phyloP scores from a whole-genome alignment of 176 grass and related monocot genomes.

The Zoysia japonica region DNA sequence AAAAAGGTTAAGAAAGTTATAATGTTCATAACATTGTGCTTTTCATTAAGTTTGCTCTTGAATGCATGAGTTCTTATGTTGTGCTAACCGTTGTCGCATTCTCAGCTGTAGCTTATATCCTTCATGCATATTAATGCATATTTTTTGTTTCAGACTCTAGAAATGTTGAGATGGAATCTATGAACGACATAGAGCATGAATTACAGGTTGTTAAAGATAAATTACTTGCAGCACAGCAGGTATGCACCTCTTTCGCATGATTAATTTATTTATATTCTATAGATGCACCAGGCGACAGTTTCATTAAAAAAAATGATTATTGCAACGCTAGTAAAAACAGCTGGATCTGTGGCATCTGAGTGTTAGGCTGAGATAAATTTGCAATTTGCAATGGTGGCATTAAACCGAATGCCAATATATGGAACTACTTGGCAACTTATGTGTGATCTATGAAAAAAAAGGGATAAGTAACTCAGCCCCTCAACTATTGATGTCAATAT shows the following conservation, averaged over 20 bases:
- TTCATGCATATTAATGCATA: slow-evolving; percentile 10
- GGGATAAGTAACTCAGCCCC: too few relatives aligned
- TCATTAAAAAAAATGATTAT: not conserved
- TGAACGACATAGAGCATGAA: slow-evolving; percentile 54
- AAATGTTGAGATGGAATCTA: slow-evolving; percentile 46
- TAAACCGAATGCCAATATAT: not conserved
- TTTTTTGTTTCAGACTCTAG: slow-evolving; percentile 53
- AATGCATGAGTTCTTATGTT: not conserved
- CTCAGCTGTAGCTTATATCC: not conserved
- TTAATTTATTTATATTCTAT: slow-evolving; percentile 19
- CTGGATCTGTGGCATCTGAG: not conserved
- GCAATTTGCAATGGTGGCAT: not conserved
- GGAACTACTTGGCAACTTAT: not conserved
- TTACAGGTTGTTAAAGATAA: slow-evolving; percentile 57
- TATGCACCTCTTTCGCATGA: slow-evolving; percentile 31
- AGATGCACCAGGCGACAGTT: not conserved
- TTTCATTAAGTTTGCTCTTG: not conserved
- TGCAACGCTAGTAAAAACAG: too few relatives aligned
- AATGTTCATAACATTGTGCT: not conserved
- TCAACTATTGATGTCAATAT: too few relatives aligned
- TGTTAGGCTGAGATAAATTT: not conserved
- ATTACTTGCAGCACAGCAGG: slow-evolving; percentile 61
- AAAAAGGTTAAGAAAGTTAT: not conserved
- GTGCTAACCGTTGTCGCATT: not conserved
- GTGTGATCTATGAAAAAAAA: too few relatives aligned